Base-by-base conservation (phyloP, 768 basidiomycete species). In the Calocybe cyanea region DNA sequence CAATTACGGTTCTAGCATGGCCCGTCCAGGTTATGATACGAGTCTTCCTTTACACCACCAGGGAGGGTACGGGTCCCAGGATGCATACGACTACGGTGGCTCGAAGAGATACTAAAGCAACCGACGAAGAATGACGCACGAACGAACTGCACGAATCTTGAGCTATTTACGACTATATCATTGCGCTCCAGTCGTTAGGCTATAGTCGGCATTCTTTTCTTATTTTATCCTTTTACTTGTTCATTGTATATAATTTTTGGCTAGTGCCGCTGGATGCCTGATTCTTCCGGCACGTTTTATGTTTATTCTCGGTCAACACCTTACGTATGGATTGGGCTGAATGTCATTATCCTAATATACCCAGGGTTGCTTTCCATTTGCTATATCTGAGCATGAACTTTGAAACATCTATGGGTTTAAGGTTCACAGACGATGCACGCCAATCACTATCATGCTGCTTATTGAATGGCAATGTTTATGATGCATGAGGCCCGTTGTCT, bases 41-140 rank as follows among this genome's bases (percentile, higher is more conserved):
- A 75, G 72, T 43, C 71, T 84, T 13, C 83, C 85, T 34, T 70
- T 81, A 51, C 83, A 85, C 57, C 77, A 84, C 54, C 76, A 79
- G 56, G 66, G 68, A 43, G 73, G 69, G 24, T 72, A 73, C 47
- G 68, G 65, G 30, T 54, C 57, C 17, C 55, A 65, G n/a, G 68
- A 63, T 28, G 59, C 62, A 19, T 69, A 70, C 54, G 66, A 62
- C 32, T 66, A 66, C 55, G 63, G 66, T 15, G 38, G 9, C 28
- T 45, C 35, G 13, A 45, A 39, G 37, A 46, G 49, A 38, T 50
- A 50, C 23, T 46, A 20, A 54, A 20, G 35, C 10, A 23, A 36
- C 18, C 1, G 21, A 28, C 33, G 32, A 17, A 31, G 21, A 31
- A 37, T 51, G 41, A 45, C 38, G 35, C n/a, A n/a, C n/a, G n/a